These are phyloP conservation scores for Paraphaeosphaeria minitans DNA, from an alignment of 2,329 filamentous ascomycete species.

Conservation along the genomic window DNA sequence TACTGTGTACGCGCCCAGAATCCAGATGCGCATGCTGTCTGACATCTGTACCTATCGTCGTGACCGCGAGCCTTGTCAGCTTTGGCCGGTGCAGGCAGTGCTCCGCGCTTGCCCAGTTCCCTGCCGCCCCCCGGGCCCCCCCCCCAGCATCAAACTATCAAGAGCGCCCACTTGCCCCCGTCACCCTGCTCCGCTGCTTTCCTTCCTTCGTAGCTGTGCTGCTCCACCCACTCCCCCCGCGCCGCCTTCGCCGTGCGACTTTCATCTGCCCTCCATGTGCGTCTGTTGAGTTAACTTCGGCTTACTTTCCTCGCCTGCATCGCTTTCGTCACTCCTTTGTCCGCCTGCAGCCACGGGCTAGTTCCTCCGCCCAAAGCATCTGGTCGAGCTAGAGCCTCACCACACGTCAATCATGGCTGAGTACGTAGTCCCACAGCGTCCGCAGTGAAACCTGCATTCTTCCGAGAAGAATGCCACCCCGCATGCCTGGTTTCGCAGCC, in stretches of 20 bases:
- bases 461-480: background rate
- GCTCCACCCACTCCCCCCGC: background rate
- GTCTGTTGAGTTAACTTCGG: constrained; percentile 13
- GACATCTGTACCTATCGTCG: background rate
- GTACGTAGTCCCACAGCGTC: constrained; percentile 25
- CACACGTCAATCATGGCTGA: constrained; percentile 30
- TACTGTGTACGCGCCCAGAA: constrained; percentile 3
- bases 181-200: constrained; percentile 6
- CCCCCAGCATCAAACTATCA: constrained; percentile 4
- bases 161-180: constrained; percentile 6
- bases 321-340: constrained; percentile 45
- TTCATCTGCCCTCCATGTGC: constrained; percentile 17
- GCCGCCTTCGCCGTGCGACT: constrained; percentile 6
- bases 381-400: constrained; percentile 9
- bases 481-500: constrained; percentile 1
- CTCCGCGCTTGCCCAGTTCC: constrained; percentile 2
- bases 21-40: too few relatives aligned
- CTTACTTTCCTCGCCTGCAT: constrained; percentile 13
- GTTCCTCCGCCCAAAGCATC: constrained; percentile 12
- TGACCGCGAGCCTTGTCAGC: constrained; percentile 2
- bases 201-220: background rate
- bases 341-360: constrained; percentile 16
- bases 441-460: constrained; percentile 9
- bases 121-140: too few relatives aligned
- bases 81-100: background rate